Base-by-base conservation (phyloP, 768 basidiomycete species). In the Candolleomyces efflorescens region DNA sequence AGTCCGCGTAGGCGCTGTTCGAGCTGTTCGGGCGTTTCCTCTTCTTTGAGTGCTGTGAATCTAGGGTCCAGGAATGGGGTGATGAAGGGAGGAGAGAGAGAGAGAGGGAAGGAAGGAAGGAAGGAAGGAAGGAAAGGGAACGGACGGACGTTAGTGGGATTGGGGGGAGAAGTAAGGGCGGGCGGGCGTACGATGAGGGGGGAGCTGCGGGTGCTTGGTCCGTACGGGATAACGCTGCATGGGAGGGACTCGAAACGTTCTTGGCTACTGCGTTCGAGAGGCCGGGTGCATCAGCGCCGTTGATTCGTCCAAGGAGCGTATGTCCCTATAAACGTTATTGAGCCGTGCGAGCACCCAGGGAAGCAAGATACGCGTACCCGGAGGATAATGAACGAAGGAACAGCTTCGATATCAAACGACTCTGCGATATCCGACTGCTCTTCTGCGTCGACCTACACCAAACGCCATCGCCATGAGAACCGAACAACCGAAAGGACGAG, bases 401-500 rank as follows among this genome's bases (percentile, higher is more conserved):
- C 97, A 18, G 89, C 83, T 63, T 94, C 86, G 59, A 99, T 83
- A 6, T 92, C 88, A 66, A 98, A 98, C 11, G 91, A 92, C 65
- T 97, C 94, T 4, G 93, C 78, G 57, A 99, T 94, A 49, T 95
- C 94, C 13, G 77, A 64, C 60, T 91, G 84, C 15, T 74, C 71
- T 69, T 95, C 92, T 2, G 92, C 94, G 63, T 96, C 90, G 3
- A 95, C 86, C 87, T 93, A 66, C 7, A 17, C 4, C n/a, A n/a
- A n/a, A n/a, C n/a, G n/a, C n/a, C n/a, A n/a, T n/a, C n/a, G 50
- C n/a, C 4, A 38, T 27, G 52, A 23, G 7, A n/a, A 44, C 53
- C 17, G 26, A 32, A 32, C 5, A 32, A 11, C 32, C n/a, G n/a
- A 17, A 43, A 11, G 22, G 38, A 9, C 20, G 38, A 58, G 46